Percentiles rank a stretch among this genome's conserved stretches.
Evolutionary conservation across 2,329 filamentous ascomycete species (phyloP).

Genomic region (Teratosphaeria zuluensis): DNA sequence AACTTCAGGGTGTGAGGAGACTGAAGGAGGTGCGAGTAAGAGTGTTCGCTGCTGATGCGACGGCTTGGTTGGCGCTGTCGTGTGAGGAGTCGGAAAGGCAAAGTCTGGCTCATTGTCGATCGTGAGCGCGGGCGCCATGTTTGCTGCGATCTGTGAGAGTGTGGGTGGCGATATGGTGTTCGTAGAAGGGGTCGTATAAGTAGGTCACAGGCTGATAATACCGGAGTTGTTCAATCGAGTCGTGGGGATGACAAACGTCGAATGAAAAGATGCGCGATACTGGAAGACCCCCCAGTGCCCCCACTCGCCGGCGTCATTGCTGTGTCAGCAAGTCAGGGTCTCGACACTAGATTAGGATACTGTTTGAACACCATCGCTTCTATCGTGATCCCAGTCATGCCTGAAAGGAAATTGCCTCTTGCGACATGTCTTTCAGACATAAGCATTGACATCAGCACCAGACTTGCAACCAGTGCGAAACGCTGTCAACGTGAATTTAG

Average conservation of each 20-base stretch:
- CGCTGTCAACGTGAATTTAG: too few relatives aligned
- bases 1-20: conserved; percentile 74
- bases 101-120: conserved; percentile 31
- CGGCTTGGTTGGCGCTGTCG: conserved; percentile 14
- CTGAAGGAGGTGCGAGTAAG: conserved; percentile 80
- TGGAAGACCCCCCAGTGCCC: neutral
- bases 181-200: neutral
- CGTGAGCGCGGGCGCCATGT: conserved; percentile 31
- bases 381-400: too few relatives aligned
- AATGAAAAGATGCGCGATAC: neutral
- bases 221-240: neutral
- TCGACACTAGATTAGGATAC: too few relatives aligned
- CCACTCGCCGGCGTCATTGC: neutral
- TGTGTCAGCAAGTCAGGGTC: too few relatives aligned
- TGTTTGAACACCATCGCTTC: too few relatives aligned
- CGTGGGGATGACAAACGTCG: neutral
- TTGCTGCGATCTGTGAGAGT: neutral
- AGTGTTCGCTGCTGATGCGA: conserved; percentile 51
- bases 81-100: conserved; percentile 13
- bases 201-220: neutral
- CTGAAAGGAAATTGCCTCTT: too few relatives aligned
- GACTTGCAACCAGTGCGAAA: too few relatives aligned
- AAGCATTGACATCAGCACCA: too few relatives aligned
- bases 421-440: too few relatives aligned
- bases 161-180: neutral